Evolutionary conservation across 805 yeast species (phyloP).

Genomic region (Yamadazyma takamatsuzukensis): DNA sequence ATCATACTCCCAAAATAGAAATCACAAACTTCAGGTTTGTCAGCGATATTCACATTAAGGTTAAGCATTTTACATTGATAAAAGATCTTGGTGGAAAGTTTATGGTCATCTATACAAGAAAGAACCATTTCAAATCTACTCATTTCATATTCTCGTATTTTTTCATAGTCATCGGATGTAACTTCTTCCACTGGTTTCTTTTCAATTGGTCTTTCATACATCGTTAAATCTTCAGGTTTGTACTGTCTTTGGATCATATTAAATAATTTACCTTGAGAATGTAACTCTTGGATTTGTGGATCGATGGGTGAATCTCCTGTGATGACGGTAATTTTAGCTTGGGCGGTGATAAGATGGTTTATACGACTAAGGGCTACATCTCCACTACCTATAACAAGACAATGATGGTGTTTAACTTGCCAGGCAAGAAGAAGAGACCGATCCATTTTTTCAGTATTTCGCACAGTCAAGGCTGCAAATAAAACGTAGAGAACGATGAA

Average conservation of each 20-base stretch:
- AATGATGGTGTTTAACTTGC: constrained; percentile 66
- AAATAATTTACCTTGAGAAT: constrained; percentile 38
- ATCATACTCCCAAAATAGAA: constrained; percentile 81
- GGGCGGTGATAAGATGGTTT: constrained; percentile 61
- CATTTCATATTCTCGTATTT: constrained; percentile 31
- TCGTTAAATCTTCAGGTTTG: constrained; percentile 40
- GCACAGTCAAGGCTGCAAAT: no score
- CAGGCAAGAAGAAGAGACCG: constrained; percentile 69
- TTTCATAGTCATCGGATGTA: constrained; percentile 20
- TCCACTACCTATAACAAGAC: constrained; percentile 74
- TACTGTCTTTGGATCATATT: constrained; percentile 45
- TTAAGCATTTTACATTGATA: constrained; percentile 41
- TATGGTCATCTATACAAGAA: constrained; percentile 73
- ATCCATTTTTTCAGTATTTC: constrained; percentile 20
- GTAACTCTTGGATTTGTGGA: constrained; percentile 23
- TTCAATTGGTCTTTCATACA: constrained; percentile 37
- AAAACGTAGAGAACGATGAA: no score
- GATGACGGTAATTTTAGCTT: constrained; percentile 67
- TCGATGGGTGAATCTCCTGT: constrained; percentile 34
- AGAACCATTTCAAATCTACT: constrained; percentile 59
- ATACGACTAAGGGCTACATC: constrained; percentile 74
- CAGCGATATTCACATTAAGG: constrained; percentile 75
- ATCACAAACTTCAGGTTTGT: constrained; percentile 79
- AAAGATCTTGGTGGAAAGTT: constrained; percentile 54
- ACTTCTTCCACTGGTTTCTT: constrained; percentile 9